These are phyloP conservation scores for Dillenia suffruticosa DNA, from an alignment of 164 flowering plant species.

Conservation along the genomic window DNA sequence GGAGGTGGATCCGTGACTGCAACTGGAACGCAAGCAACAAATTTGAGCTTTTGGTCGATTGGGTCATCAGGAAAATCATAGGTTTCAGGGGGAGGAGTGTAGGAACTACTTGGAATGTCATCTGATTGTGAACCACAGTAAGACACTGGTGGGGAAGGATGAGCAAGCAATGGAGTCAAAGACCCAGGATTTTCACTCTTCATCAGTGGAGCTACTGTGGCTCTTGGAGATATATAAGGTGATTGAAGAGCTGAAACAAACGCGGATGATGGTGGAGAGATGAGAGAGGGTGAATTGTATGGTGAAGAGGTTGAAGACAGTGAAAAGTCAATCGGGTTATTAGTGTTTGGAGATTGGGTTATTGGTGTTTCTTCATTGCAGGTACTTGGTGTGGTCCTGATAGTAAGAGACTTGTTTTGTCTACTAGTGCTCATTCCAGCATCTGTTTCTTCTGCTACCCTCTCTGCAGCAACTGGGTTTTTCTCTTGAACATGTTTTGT, in stretches of 20 bases:
- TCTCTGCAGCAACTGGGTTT: background rate
- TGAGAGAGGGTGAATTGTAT: constrained; percentile 63
- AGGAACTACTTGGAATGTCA: constrained; percentile 84
- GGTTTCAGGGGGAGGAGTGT: constrained; percentile 83
- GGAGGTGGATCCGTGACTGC: constrained; percentile 46
- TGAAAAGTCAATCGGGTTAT: constrained; percentile 44
- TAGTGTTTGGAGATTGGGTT: constrained; percentile 18
- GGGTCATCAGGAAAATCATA: constrained; percentile 60
- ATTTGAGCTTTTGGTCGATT: constrained; percentile 40
- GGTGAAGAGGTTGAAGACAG: constrained; percentile 17
- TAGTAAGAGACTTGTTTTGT: constrained; percentile 33
- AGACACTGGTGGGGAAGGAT: constrained; percentile 44
- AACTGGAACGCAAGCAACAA: constrained; percentile 37
- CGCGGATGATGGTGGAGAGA: constrained; percentile 86
- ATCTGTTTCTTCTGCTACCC: background rate
- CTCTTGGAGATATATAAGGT: constrained; percentile 86
- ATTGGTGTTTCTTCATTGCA: constrained; percentile 12
- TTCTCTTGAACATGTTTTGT: background rate
- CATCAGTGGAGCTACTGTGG: constrained; percentile 22
- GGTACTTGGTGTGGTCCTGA: constrained; percentile 35
- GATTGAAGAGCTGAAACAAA: constrained; percentile 90
- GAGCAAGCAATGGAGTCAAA: constrained; percentile 13
- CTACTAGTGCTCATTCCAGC: background rate
- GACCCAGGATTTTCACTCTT: constrained; percentile 13
- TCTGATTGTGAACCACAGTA: constrained; percentile 59